phyloP scores from a whole-genome alignment of 2,329 filamentous ascomycete genomes.

The Cordyceps javanica region DNA sequence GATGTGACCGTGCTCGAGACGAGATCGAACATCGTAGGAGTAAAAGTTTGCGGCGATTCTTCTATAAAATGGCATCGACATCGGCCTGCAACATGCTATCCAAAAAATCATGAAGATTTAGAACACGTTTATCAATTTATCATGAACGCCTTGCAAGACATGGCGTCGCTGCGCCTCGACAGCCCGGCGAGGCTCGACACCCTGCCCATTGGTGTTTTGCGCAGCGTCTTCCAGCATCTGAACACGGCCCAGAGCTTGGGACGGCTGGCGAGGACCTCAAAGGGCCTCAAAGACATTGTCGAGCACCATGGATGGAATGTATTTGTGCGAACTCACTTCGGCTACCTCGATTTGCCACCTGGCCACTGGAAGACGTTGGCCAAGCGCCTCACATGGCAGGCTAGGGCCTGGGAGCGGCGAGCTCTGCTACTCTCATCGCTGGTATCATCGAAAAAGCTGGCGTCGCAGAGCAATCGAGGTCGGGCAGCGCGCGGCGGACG shows the following conservation, averaged over 20 bases:
- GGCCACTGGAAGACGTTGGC: conserved; percentile 29
- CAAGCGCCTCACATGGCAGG: conserved; percentile 35
- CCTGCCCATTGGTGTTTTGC: conserved; percentile 36
- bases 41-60: not conserved
- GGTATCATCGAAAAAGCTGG: not conserved
- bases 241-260: conserved; percentile 36
- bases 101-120: not conserved
- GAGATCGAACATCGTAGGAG: not conserved
- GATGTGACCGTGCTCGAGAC: not conserved
- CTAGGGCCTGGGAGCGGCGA: conserved; percentile 38
- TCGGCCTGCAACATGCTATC: not conserved
- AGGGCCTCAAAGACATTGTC: conserved; percentile 28
- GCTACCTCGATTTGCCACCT: conserved; percentile 26
- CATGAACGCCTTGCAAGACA: not conserved
- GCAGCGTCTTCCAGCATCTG: conserved; percentile 33
- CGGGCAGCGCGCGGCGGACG: not conserved
- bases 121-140: not conserved
- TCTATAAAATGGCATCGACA: not conserved
- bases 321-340: conserved; percentile 35
- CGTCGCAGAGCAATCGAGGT: not conserved
- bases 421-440: conserved; percentile 22
- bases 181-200: conserved; percentile 21
- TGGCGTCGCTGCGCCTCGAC: conserved; percentile 6
- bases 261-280: conserved; percentile 29
- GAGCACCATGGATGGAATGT: conserved; percentile 34